Evolutionary conservation across 441 rosid species (phyloP).

Genomic region (Euphorbia corollata): DNA sequence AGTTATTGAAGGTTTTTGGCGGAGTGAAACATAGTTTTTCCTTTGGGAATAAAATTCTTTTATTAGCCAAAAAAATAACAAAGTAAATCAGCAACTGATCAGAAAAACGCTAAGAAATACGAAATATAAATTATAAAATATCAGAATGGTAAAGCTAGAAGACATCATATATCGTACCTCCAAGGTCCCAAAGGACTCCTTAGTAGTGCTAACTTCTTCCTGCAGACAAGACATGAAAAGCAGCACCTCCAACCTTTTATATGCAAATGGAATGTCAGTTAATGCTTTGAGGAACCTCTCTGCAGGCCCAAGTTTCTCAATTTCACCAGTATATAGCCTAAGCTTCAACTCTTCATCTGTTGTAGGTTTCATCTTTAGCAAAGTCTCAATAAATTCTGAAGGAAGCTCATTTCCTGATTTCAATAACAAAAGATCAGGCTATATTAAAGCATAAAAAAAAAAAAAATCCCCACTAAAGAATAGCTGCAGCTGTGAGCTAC

Average conservation of each 20-base stretch:
- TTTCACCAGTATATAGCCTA: conserved; percentile 65
- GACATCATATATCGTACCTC: conserved; percentile 48
- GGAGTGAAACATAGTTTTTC: no score
- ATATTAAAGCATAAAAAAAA: background rate
- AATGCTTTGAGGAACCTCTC: conserved; percentile 83
- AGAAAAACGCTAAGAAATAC: background rate
- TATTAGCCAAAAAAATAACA: background rate
- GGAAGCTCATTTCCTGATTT: conserved; percentile 87
- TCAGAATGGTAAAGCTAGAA: conserved; percentile 12
- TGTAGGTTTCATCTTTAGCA: conserved; percentile 91
- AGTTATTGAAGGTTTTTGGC: no score
- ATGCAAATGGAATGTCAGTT: conserved; percentile 76
- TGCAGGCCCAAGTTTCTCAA: conserved; percentile 77
- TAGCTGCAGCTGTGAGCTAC: background rate
- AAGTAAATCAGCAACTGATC: background rate
- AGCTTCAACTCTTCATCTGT: conserved; percentile 88
- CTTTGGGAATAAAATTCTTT: background rate
- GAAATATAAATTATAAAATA: background rate
- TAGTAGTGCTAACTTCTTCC: conserved; percentile 58
- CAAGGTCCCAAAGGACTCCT: conserved; percentile 63
- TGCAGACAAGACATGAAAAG: conserved; percentile 72
- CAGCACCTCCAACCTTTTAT: conserved; percentile 75
- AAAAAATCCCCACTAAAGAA: background rate
- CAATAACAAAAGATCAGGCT: conserved; percentile 28
- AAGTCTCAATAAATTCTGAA: conserved; percentile 65